phyloP scores from a whole-genome alignment of 1,139 yeast genomes.

The Debaryomyces fabryi region DNA sequence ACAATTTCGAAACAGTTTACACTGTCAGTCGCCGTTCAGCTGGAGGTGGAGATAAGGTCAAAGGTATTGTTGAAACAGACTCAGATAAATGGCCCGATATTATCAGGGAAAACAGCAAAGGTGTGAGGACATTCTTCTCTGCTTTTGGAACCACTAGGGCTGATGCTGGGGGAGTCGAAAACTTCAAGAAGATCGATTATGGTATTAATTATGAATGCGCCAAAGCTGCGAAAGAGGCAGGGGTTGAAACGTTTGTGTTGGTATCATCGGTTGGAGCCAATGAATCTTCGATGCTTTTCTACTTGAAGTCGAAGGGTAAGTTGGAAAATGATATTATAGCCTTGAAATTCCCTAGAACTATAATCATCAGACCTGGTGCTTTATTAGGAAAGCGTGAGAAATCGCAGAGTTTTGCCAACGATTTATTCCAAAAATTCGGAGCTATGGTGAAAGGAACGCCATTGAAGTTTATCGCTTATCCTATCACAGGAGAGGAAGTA shows the following conservation, averaged over 20 bases:
- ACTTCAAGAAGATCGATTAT: slow-evolving; percentile 68
- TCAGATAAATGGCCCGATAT: slow-evolving; percentile 43
- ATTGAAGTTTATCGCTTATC: slow-evolving; percentile 33
- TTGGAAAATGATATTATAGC: slow-evolving; percentile 61
- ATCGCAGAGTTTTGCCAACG: slow-evolving; percentile 39
- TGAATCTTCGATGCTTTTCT: slow-evolving; percentile 54
- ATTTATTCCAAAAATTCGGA: slow-evolving; percentile 31
- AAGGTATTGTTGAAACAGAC: slow-evolving; percentile 39
- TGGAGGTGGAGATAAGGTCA: slow-evolving; percentile 24
- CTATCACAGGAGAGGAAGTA: slow-evolving; percentile 53
- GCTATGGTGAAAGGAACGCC: slow-evolving; percentile 34
- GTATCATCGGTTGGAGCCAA: slow-evolving; percentile 66
- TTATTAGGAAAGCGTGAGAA: slow-evolving; percentile 62
- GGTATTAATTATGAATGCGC: slow-evolving; percentile 69
- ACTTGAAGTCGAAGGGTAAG: slow-evolving; percentile 63
- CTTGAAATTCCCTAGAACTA: slow-evolving; percentile 63
- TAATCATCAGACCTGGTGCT: slow-evolving; percentile 72
- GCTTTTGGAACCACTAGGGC: slow-evolving; percentile 78
- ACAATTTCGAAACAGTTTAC: slow-evolving; percentile 33
- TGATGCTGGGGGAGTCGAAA: slow-evolving; percentile 63
- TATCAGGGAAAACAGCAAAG: slow-evolving; percentile 19
- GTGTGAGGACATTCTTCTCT: slow-evolving; percentile 47
- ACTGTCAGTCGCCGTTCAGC: slow-evolving; percentile 51
- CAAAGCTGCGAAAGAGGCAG: slow-evolving; percentile 66
- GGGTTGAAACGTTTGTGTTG: slow-evolving; percentile 64